Conservation (phyloP, 176 grass and related monocot species). For the bread wheat (Triticum aestivum) region IWGSC_CS_RefSeq_v2.1 NC_057811.1:46045487-46045986, state of each 20-base stretch:
- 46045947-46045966: conserved; percentile 68
- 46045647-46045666: not conserved
- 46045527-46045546: not conserved
- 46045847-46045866: not conserved
- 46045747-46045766: not conserved
- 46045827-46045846: conserved; percentile 38
- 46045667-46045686: not conserved
- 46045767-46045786: no score
- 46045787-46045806: not conserved
- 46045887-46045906: conserved; percentile 33
- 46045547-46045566: not conserved
- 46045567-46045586: not conserved
- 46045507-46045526: not conserved
- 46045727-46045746: not conserved
- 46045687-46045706: not conserved
- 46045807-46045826: conserved; percentile 27
- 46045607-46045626: not conserved
- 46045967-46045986: conserved; percentile 18
- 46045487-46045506: not conserved
- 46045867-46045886: not conserved
- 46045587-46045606: no score
- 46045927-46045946: conserved; percentile 52
- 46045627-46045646: not conserved
- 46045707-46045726: not conserved
- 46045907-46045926: conserved; percentile 37